These are phyloP conservation scores for Borealophlyctis nickersoniae DNA, from an alignment of 192 early-diverging fungal genomes.

Conservation along the genomic window DNA sequence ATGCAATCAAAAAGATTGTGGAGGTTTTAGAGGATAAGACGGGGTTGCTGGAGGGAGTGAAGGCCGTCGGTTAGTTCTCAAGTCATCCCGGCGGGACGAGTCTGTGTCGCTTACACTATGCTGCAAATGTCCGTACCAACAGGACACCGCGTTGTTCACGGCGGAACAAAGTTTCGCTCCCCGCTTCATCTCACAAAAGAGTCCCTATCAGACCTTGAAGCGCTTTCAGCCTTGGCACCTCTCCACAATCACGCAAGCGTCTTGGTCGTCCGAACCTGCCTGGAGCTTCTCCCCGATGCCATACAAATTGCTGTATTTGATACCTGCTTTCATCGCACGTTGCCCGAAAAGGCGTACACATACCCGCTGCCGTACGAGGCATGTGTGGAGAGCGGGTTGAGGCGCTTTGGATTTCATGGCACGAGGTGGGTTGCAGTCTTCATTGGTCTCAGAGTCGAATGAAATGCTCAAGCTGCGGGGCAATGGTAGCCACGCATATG, in stretches of 20 bases:
- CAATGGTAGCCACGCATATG: not conserved
- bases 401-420: constrained; percentile 15
- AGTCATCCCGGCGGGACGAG: too few relatives aligned
- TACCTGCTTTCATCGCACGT: constrained; percentile 20
- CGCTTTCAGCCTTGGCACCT: constrained; percentile 24
- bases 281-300: constrained; percentile 4
- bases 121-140: too few relatives aligned
- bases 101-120: too few relatives aligned
- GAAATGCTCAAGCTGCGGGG: not conserved
- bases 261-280: constrained; percentile 9
- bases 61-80: too few relatives aligned
- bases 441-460: not conserved
- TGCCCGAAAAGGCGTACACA: constrained; percentile 16
- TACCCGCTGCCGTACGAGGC: constrained; percentile 29
- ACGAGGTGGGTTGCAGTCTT: not conserved
- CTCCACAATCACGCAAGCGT: constrained; percentile 28
- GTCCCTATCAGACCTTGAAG: constrained; percentile 13
- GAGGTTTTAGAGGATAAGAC: not conserved
- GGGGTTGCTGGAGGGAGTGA: not conserved
- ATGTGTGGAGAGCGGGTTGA: constrained; percentile 10
- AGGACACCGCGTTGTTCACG: constrained; percentile 28
- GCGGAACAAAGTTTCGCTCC: constrained; percentile 10
- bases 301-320: constrained; percentile 27
- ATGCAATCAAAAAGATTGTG: constrained; percentile 13
- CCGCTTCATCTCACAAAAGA: constrained; percentile 1